Base-by-base conservation (phyloP, 805 yeast genomes). In the Nakazawaea wickerhamii region DNA sequence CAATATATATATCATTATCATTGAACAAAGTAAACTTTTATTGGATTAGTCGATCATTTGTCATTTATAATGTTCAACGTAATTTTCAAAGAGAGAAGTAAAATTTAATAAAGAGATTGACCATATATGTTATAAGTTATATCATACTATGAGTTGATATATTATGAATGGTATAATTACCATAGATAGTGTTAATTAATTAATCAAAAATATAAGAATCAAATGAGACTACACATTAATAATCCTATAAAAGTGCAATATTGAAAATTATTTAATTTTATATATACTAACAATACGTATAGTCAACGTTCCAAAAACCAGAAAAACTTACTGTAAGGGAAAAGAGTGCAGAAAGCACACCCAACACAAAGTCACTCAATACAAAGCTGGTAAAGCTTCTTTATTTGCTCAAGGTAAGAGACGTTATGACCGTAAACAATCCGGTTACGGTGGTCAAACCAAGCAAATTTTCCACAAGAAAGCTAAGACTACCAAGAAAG, bases 361-460 rank as follows among this genome's bases (percentile, higher is more conserved):
- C 67, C 97, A 89, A 78, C 99, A 93, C 95, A 93, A 91, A 83
- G 99, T 93, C 69, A 91, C 99, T 75, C 99, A 93, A 81, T 93
- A 93, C 95, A 93, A 93, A 77, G 96, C 98, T 71, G 99, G 99
- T 79, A 93, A 93, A 81, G 98, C 99, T 71, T 91, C 98, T 57
- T 83, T 90, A 65, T 89, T 81, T 70, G 96, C 98, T 63, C 98
- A 93, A 80, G 99, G 99, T 84, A 93, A 95, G 91, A 89, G 99
- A 83, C 90, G 99, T 82, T 93, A 93, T 81, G 99, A 93, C 91
- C 96, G 99, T 79, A 93, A 93, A 78, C 99, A 93, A 81, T 71
- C 85, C 65, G 99, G 99, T 89, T 93, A 81, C 79, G 99, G 99
- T 87, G 99, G 99, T 87, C 99, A 93, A 81, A 93, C 99, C 77